phyloP scores from a whole-genome alignment of 2,329 filamentous ascomycete species.

The Beauveria varroae region DNA sequence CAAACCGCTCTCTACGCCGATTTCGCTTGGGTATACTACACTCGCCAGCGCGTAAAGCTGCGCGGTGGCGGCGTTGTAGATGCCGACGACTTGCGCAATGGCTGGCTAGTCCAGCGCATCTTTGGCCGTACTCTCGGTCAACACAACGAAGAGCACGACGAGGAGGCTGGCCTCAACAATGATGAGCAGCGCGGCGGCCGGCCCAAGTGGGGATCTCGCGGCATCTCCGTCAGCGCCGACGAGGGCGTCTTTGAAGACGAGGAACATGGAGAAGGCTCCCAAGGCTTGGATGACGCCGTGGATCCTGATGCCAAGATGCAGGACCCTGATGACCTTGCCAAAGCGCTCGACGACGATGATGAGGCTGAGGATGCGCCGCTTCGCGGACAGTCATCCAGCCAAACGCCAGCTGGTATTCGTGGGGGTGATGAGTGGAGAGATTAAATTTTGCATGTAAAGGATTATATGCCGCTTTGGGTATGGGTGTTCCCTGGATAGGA shows the following conservation, averaged over 20 bases:
- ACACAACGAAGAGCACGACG: constrained; percentile 39
- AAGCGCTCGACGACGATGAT: constrained; percentile 48
- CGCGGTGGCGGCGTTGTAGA: constrained; percentile 81
- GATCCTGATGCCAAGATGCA: constrained; percentile 60
- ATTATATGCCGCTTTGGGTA: neutral
- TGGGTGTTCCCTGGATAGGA: neutral
- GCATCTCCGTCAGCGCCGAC: constrained; percentile 60
- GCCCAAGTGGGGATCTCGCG: constrained; percentile 55
- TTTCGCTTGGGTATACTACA: constrained; percentile 96
- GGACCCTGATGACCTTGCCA: constrained; percentile 58
- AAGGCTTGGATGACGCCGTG: constrained; percentile 37
- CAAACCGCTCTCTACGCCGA: constrained; percentile 88
- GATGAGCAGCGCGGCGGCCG: constrained; percentile 26
- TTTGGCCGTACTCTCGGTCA: constrained; percentile 52
- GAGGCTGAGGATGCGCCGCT: constrained; percentile 30
- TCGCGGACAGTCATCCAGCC: constrained; percentile 19
- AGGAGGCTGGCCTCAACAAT: constrained; percentile 50
- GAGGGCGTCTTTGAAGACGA: constrained; percentile 49
- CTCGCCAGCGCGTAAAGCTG: constrained; percentile 87
- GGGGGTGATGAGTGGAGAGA: constrained; percentile 42
- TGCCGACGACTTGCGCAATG: constrained; percentile 75
- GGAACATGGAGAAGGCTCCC: constrained; percentile 33
- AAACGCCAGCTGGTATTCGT: constrained; percentile 31
- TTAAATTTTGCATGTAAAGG: constrained; percentile 14
- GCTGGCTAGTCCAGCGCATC: constrained; percentile 75